phyloP scores from a whole-genome alignment of 805 yeast species.

The Hyphopichia homilentoma region DNA sequence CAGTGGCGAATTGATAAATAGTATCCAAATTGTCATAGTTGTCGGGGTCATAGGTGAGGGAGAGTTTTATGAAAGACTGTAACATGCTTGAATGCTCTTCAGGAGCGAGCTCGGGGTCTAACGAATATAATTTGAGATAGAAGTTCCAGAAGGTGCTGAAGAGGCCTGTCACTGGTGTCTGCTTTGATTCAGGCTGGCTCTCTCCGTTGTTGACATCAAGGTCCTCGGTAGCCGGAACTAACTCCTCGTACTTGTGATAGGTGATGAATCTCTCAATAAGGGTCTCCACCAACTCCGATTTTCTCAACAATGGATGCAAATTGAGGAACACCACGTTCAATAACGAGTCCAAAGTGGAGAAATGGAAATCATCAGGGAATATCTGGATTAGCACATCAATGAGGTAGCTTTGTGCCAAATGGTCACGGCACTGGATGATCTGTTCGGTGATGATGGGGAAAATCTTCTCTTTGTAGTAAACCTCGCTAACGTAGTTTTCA shows the following conservation, averaged over 20 bases:
- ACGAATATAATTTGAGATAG: slow-evolving; percentile 49
- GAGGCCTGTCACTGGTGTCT: slow-evolving; percentile 5
- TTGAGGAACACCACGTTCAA: slow-evolving; percentile 58
- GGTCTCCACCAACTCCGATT: slow-evolving; percentile 62
- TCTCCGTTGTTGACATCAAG: slow-evolving; percentile 6
- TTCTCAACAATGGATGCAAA: slow-evolving; percentile 67
- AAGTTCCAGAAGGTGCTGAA: slow-evolving; percentile 69
- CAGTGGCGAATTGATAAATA: slow-evolving; percentile 55
- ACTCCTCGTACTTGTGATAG: slow-evolving; percentile 31
- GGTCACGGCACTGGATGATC: slow-evolving; percentile 87
- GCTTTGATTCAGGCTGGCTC: slow-evolving; percentile 14
- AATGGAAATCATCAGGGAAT: slow-evolving; percentile 89
- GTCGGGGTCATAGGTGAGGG: slow-evolving; percentile 64
- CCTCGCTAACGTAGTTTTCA: slow-evolving; percentile 21
- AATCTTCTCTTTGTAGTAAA: slow-evolving; percentile 45
- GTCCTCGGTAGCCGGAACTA: slow-evolving; percentile 8
- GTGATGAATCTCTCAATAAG: slow-evolving; percentile 68
- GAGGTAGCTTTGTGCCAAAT: slow-evolving; percentile 86
- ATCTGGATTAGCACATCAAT: slow-evolving; percentile 90
- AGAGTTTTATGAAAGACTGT: slow-evolving; percentile 60
- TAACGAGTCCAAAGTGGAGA: slow-evolving; percentile 64
- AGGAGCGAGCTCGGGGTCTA: slow-evolving; percentile 63
- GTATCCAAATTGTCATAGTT: slow-evolving; percentile 57
- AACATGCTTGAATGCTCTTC: slow-evolving; percentile 63
- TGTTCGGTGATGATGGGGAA: slow-evolving; percentile 85